phyloP scores from a whole-genome alignment of 805 yeast genomes.

The Wickerhamomyces queroliae region DNA sequence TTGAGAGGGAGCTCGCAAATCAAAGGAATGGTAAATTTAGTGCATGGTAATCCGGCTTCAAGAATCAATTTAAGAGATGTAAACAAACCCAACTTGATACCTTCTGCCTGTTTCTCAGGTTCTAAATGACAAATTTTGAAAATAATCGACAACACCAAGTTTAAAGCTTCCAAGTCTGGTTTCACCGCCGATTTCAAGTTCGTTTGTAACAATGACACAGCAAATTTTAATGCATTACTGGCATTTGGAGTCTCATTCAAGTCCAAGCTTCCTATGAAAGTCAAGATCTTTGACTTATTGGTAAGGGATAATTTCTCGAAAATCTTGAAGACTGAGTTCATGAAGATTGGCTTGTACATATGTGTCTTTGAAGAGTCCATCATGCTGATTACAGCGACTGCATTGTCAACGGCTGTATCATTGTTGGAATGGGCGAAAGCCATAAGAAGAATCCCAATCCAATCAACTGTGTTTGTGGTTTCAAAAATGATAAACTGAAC shows the following conservation, averaged over 20 bases:
- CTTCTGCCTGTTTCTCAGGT: constrained; percentile 31
- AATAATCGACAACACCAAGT: constrained; percentile 35
- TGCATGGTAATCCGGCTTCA: constrained; percentile 33
- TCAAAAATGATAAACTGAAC: constrained; percentile 35
- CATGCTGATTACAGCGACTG: constrained; percentile 26
- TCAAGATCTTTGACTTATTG: constrained; percentile 33
- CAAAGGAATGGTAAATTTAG: constrained; percentile 42
- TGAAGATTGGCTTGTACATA: constrained; percentile 35
- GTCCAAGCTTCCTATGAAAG: constrained; percentile 24
- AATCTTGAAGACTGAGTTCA: constrained; percentile 37
- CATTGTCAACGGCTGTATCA: constrained; percentile 20
- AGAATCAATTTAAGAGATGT: constrained; percentile 32
- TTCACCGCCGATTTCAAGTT: neutral
- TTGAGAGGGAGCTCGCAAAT: constrained; percentile 42
- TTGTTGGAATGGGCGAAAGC: constrained; percentile 18
- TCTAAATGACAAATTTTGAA: constrained; percentile 43
- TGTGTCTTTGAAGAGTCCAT: constrained; percentile 34
- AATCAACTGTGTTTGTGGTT: constrained; percentile 27
- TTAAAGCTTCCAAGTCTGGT: constrained; percentile 26
- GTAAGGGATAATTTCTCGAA: constrained; percentile 25
- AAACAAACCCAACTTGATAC: constrained; percentile 35
- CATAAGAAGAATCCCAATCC: constrained; percentile 35
- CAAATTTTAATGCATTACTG: constrained; percentile 33
- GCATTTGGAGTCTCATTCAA: constrained; percentile 8
- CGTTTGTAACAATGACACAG: constrained; percentile 22